Evolutionary conservation across 2,329 filamentous ascomycete genomes (phyloP).

Genomic region (Pseudogymnoascus sp.): DNA sequence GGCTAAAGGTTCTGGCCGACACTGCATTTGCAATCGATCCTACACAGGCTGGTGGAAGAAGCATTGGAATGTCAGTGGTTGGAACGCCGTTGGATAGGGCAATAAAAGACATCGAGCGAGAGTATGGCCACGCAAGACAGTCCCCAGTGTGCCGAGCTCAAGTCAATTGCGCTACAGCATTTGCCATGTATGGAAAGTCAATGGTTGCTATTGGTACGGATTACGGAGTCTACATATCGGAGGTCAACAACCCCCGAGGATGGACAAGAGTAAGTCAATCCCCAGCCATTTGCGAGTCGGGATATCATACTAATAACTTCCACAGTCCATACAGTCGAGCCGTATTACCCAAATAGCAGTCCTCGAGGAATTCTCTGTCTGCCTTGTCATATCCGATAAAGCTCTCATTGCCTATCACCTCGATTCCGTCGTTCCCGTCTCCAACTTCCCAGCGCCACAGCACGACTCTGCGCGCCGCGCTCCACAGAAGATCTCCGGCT

Average conservation of each 20-base stretch:
- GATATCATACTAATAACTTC: slow-evolving; percentile 15
- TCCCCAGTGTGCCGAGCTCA: slow-evolving; percentile 72
- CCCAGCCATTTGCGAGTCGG: neutral
- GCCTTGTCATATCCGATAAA: slow-evolving; percentile 85
- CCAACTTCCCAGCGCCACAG: slow-evolving; percentile 50
- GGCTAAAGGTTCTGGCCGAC: slow-evolving; percentile 84
- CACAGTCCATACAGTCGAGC: slow-evolving; percentile 60
- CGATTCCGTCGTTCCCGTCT: slow-evolving; percentile 66
- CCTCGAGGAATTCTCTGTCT: slow-evolving; percentile 89
- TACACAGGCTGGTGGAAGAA: slow-evolving; percentile 50
- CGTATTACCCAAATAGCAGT: slow-evolving; percentile 89
- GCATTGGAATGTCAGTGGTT: slow-evolving; percentile 64
- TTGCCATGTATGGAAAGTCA: slow-evolving; percentile 72
- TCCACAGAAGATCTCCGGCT: slow-evolving; percentile 81
- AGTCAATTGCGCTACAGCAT: slow-evolving; percentile 90
- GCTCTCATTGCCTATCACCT: slow-evolving; percentile 88
- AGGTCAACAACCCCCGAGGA: slow-evolving; percentile 79
- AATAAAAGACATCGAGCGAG: slow-evolving; percentile 77
- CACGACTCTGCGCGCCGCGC: slow-evolving; percentile 72
- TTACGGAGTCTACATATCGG: slow-evolving; percentile 84
- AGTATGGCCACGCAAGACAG: slow-evolving; percentile 64
- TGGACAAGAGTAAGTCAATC: slow-evolving; percentile 70
- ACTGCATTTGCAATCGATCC: slow-evolving; percentile 78
- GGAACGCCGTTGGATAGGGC: slow-evolving; percentile 88
- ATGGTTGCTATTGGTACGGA: slow-evolving; percentile 95